Evolutionary conservation across 306 rosid species (phyloP).

Genomic region (Quercus glauca): DNA sequence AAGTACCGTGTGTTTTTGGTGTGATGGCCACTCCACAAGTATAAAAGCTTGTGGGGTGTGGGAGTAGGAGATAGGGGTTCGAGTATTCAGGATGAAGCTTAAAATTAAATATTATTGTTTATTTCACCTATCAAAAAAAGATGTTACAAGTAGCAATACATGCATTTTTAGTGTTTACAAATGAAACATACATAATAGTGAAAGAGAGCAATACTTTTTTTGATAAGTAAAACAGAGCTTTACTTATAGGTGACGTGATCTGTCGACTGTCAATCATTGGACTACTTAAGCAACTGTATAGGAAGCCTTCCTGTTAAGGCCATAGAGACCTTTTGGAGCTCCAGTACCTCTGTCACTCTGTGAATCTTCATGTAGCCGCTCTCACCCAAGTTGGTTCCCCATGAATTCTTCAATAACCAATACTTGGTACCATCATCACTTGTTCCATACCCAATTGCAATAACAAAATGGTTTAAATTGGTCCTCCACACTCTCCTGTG

Average conservation of each 20-base stretch:
- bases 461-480: neutral
- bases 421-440: constrained; percentile 7
- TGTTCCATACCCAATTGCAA: constrained; percentile 23
- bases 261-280: neutral
- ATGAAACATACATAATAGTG: neutral
- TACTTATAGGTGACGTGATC: neutral
- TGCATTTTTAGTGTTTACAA: neutral
- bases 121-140: too few relatives aligned
- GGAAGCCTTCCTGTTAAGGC: constrained; percentile 1
- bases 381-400: constrained; percentile 32
- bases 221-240: neutral
- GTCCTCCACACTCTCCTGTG: neutral
- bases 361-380: constrained; percentile 24
- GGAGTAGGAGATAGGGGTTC: too few relatives aligned
- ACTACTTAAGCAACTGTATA: constrained; percentile 2
- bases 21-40: too few relatives aligned
- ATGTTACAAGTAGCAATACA: neutral
- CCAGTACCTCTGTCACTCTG: neutral
- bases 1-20: too few relatives aligned
- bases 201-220: neutral
- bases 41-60: too few relatives aligned
- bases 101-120: too few relatives aligned
- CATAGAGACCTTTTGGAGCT: constrained; percentile 9
- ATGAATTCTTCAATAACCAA: constrained; percentile 29
- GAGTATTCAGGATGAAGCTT: too few relatives aligned